These are phyloP conservation scores for Rhodotorula diobovata DNA, from an alignment of 768 basidiomycete genomes.

Conservation along the genomic window DNA sequence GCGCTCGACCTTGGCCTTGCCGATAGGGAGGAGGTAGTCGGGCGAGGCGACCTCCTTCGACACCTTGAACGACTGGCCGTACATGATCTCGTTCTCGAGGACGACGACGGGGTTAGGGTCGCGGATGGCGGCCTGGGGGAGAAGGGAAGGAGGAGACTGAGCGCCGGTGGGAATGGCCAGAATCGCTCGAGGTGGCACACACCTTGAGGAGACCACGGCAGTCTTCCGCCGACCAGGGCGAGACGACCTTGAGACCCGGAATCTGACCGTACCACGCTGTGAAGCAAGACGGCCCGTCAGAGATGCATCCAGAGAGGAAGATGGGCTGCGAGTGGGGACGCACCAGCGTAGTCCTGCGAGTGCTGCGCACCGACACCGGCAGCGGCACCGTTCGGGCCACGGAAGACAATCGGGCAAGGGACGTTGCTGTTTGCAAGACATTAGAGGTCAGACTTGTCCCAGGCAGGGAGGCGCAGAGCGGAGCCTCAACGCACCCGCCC, in stretches of 20 bases:
- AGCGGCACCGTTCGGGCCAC: constrained; percentile 98
- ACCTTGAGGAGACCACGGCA: constrained; percentile 98
- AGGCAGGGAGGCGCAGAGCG: no score
- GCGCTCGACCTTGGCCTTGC: constrained; percentile 93
- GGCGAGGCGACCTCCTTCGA: constrained; percentile 90
- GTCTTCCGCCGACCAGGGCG: constrained; percentile 97
- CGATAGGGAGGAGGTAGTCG: constrained; percentile 90
- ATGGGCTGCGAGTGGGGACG: constrained; percentile 52
- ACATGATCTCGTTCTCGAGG: constrained; percentile 98
- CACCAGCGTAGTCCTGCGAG: constrained; percentile 96
- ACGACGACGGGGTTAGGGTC: constrained; percentile 98
- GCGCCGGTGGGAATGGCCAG: no score
- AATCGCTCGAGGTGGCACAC: constrained; percentile 11
- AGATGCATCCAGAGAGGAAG: not conserved
- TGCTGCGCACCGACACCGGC: constrained; percentile 95
- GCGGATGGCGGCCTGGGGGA: constrained; percentile 76
- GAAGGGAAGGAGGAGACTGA: not conserved
- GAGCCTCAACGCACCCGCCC: constrained; percentile 72
- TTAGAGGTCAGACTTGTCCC: not conserved
- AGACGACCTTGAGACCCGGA: constrained; percentile 95
- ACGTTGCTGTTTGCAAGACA: constrained; percentile 22
- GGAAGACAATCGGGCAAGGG: constrained; percentile 97
- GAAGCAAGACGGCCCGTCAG: no score
- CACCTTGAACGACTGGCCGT: constrained; percentile 96
- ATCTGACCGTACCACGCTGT: constrained; percentile 52